A percentile compares a stretch with the other conserved stretches of the same genome.
Conservation (phyloP, 176 grass and related monocot species). For the Carex scoparia region DNA sequence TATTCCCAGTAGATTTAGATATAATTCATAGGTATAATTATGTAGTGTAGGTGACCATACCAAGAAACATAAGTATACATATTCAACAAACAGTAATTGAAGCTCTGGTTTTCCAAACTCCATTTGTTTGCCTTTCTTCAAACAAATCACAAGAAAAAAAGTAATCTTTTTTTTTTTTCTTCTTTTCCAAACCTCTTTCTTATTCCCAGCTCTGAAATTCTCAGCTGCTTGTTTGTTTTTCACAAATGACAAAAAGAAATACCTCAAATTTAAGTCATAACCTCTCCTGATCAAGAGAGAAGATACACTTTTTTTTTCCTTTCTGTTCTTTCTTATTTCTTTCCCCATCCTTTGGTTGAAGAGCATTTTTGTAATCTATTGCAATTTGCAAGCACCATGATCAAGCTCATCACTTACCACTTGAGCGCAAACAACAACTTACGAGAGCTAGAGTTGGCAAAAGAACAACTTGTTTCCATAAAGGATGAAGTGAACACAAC, state of each 20-base stretch:
- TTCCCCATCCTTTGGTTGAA: not conserved
- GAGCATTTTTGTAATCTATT: not conserved
- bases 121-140: no score
- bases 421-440: not conserved
- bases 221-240: not conserved
- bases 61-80: no score
- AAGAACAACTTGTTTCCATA: not conserved
- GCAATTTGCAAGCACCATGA: slow-evolving; percentile 10
- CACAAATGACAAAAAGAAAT: slow-evolving; percentile 1
- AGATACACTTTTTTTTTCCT: not conserved
- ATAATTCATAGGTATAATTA: no score
- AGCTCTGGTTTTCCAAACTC: no score
- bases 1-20: no score
- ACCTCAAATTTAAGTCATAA: not conserved
- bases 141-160: not conserved
- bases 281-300: not conserved
- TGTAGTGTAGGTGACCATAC: no score
- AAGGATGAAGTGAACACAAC: slow-evolving; percentile 11
- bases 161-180: not conserved
- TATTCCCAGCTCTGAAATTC: not conserved
- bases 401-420: not conserved
- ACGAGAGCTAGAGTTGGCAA: not conserved
- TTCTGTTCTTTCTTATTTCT: not conserved
- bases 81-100: no score
- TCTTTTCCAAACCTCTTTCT: not conserved